These are phyloP conservation scores for Amanita exitialis DNA, from an alignment of 768 basidiomycete genomes.

Conservation along the genomic window DNA sequence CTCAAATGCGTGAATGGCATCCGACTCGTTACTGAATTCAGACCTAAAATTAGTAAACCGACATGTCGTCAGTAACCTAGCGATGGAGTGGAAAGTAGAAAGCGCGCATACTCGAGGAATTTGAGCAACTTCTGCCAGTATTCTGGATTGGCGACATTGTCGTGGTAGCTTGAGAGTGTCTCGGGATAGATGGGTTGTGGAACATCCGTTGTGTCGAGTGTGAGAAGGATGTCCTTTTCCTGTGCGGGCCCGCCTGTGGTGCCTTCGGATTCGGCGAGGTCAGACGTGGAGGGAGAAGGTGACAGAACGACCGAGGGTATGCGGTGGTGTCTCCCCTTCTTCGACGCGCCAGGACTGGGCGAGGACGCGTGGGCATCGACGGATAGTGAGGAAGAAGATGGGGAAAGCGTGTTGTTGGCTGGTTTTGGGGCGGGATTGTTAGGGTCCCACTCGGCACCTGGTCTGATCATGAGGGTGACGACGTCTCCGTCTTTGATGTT, in stretches of 20 bases:
- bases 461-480: conserved; percentile 81
- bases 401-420: conserved; percentile 13
- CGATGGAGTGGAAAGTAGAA: neutral
- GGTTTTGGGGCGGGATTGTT: conserved; percentile 21
- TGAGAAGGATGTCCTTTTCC: conserved; percentile 61
- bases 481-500: conserved; percentile 70
- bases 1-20: conserved; percentile 72
- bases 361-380: conserved; percentile 17
- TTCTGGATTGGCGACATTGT: conserved; percentile 59
- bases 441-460: conserved; percentile 60
- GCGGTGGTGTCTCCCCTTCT: conserved; percentile 43
- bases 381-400: conserved; percentile 13
- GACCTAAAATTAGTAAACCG: conserved; percentile 23
- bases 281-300: conserved; percentile 57
- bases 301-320: conserved; percentile 75
- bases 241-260: conserved; percentile 13
- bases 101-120: conserved; percentile 47
- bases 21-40: conserved; percentile 53
- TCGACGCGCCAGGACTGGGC: conserved; percentile 12
- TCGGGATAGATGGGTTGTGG: conserved; percentile 32
- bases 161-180: conserved; percentile 47
- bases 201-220: conserved; percentile 44
- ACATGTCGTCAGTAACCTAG: conserved; percentile 1
- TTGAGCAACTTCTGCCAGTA: conserved; percentile 69
- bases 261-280: neutral